phyloP scores from a whole-genome alignment of 2,329 filamentous ascomycete genomes.

The Diaporthe vaccinii region DNA sequence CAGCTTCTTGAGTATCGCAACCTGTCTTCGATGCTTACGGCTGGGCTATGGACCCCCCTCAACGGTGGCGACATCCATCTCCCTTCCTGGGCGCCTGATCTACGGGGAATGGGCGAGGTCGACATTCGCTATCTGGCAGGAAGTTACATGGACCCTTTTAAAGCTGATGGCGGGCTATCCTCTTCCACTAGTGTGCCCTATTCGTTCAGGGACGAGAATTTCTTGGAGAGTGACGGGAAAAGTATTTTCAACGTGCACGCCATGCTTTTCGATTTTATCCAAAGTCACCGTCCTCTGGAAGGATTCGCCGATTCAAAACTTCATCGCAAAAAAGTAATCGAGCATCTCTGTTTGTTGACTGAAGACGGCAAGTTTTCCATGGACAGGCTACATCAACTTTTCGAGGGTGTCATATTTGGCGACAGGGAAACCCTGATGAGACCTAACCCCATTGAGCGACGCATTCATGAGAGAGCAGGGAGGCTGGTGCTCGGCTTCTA shows the following conservation, averaged over 20 bases:
- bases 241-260: not conserved
- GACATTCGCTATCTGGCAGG: not conserved
- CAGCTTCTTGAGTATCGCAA: not conserved
- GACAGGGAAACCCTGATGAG: not conserved
- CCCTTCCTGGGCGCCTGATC: slow-evolving; percentile 15
- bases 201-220: not conserved
- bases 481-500: not conserved
- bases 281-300: not conserved
- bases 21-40: not conserved
- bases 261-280: not conserved
- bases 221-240: not conserved
- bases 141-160: not conserved
- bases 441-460: rapidly evolving
- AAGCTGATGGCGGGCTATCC: not conserved
- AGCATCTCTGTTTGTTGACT: not conserved
- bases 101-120: not conserved
- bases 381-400: not conserved
- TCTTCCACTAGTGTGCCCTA: not conserved
- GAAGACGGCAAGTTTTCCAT: not conserved
- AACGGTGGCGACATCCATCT: not conserved
- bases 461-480: not conserved
- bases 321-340: not conserved
- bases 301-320: not conserved
- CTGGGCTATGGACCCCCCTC: not conserved
- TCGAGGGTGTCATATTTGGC: not conserved